Base-by-base conservation (phyloP, 805 yeast species). In the Metschnikowia proteae region DNA sequence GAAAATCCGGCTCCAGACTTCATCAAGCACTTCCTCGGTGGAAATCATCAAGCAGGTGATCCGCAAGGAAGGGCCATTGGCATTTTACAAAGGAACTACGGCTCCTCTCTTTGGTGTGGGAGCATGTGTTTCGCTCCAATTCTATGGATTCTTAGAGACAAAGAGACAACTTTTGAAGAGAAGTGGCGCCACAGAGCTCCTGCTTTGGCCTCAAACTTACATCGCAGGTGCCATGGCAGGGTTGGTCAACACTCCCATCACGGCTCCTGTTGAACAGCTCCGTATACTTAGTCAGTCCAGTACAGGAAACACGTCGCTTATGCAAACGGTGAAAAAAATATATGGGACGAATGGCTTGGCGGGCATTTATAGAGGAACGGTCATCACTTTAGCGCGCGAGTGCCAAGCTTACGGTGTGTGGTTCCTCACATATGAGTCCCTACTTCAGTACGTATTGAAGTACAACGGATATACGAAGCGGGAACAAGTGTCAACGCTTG, bases 321-420 rank as follows among this genome's bases (percentile, higher is more conserved):
- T 55, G 6, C 68, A 63, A 8, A 75, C 79, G 27, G 74, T 79
- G 8, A 56, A 60, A 34, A 62, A 70, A 46, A 81, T 83, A 9
- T 66, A 70, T 52, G 37, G 52, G 4, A 45, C 61, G 0, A 57
- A 73, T 25, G 88, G 88, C 4, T n/a, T 68, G 22, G 41, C 53
- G 8, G 87, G 86, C 1, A 53, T 83, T 4, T 81, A 71, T 56
- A 65, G 88, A 47, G 88, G 88, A 0, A 64, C 70, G 13, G 55
- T 67, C 3, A 75, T 83, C 48, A 83, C 88, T 0, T 56, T 79
- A 1, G 38, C 78, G 9, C 68, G 88, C 50, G 88, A 83, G 57
- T 65, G 76, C n/a, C 88, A 83, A 62, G 87, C 88, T 0, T 84
- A 84, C 58, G 90, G 90, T 5, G 79, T 82, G 11, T 84, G 90